A percentile compares a stretch with the other conserved stretches of the same genome.
phyloP scores from a whole-genome alignment of 2,329 filamentous ascomycete genomes.

The Alternaria burnsii region DNA sequence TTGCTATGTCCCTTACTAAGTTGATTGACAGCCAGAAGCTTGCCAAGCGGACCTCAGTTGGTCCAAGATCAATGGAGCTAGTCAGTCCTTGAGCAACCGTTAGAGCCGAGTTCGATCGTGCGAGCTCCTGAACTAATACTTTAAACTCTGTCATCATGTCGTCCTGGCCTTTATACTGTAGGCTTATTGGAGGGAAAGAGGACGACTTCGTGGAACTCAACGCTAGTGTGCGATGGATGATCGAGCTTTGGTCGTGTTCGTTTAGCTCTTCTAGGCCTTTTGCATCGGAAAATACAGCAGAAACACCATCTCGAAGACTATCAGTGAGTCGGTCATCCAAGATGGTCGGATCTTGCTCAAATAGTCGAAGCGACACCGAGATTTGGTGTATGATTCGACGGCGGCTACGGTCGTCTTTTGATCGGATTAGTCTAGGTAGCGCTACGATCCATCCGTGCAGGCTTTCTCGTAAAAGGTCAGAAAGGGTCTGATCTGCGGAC shows the following conservation, averaged over 20 bases:
- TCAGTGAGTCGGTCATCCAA: conserved; percentile 72
- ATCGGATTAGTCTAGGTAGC: conserved; percentile 83
- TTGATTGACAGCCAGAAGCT: conserved; percentile 83
- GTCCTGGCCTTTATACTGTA: conserved; percentile 69
- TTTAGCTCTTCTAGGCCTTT: conserved; percentile 34
- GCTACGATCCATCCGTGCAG: conserved; percentile 84
- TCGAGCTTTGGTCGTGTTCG: conserved; percentile 9
- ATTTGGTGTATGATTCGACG: conserved; percentile 77
- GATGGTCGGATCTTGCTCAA: conserved; percentile 69
- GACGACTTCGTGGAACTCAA: conserved; percentile 30
- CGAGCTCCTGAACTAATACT: conserved; percentile 65
- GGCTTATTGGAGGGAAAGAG: conserved; percentile 67
- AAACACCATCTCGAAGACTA: conserved; percentile 78
- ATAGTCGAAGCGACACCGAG: conserved; percentile 73
- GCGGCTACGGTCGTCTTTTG: conserved; percentile 81
- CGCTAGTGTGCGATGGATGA: conserved; percentile 26
- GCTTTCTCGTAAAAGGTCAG: conserved; percentile 71
- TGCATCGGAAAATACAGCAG: conserved; percentile 56
- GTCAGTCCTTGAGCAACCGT: conserved; percentile 72
- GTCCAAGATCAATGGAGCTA: conserved; percentile 66
- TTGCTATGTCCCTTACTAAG: conserved; percentile 68
- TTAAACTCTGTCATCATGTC: conserved; percentile 70
- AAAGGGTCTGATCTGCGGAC: conserved; percentile 67
- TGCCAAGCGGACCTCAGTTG: conserved; percentile 69
- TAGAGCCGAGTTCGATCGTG: conserved; percentile 51